Percentiles rank a stretch among this genome's conserved stretches.
Evolutionary conservation across 2,329 filamentous ascomycete genomes (phyloP).

Genomic region (Fusarium longipes): DNA sequence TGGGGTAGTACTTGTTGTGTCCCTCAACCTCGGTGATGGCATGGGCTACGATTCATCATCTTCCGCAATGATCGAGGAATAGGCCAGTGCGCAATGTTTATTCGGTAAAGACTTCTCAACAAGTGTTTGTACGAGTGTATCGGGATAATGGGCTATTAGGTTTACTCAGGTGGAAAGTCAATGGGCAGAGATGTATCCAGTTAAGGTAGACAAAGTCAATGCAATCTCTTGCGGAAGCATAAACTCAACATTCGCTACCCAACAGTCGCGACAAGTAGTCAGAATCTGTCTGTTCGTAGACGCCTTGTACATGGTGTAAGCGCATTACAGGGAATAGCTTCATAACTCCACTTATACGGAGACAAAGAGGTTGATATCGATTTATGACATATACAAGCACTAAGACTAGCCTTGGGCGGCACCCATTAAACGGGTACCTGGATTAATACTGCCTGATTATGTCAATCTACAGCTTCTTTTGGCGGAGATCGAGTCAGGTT

Average conservation of each 20-base stretch:
- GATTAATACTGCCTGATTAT: not conserved
- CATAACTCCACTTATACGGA: not conserved
- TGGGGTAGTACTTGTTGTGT: not conserved
- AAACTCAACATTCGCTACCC: not conserved
- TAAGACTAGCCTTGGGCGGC: not conserved
- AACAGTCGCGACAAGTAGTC: not conserved
- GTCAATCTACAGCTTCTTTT: not conserved
- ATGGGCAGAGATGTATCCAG: not conserved
- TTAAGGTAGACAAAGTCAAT: not conserved
- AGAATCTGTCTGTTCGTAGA: not conserved
- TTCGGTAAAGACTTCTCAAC: not conserved
- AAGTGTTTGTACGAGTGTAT: no score
- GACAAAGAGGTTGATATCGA: not conserved
- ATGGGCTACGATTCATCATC: no score
- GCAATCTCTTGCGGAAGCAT: not conserved
- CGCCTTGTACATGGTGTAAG: not conserved
- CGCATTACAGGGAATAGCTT: not conserved
- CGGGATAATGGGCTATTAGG: not conserved
- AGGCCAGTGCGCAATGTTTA: not conserved
- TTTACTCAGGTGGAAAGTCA: not conserved
- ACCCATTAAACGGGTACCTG: not conserved
- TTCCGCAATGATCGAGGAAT: no score
- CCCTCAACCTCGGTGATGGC: not conserved
- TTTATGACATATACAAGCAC: not conserved
- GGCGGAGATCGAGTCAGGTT: slow-evolving; percentile 1